Conservation (phyloP, 495 filamentous ascomycete species). For the Penicillium manginii region DNA sequence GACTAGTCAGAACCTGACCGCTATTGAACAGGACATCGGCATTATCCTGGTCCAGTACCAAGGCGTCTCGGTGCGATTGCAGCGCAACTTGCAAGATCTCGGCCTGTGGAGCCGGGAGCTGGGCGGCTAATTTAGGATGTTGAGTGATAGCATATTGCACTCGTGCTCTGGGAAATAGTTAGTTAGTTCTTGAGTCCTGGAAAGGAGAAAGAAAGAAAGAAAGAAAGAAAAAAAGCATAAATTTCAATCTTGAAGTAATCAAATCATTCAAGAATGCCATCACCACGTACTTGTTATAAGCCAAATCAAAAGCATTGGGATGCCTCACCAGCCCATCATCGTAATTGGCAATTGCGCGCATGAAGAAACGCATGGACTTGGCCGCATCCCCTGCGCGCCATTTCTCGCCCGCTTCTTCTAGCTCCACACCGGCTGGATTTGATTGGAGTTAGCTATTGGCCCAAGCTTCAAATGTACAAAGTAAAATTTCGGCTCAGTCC, state of each 20-base stretch:
- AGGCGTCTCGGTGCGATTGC: slow-evolving; percentile 62
- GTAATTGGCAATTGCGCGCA: slow-evolving; percentile 67
- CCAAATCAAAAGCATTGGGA: slow-evolving; percentile 65
- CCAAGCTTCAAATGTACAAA: no score
- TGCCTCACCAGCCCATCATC: slow-evolving; percentile 61
- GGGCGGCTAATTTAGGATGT: slow-evolving; percentile 56
- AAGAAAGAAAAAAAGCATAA: no score
- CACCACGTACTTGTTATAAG: slow-evolving; percentile 73
- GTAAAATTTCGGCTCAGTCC: no score
- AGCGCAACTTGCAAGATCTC: slow-evolving; percentile 60
- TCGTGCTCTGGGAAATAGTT: slow-evolving; percentile 49
- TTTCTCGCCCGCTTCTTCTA: slow-evolving; percentile 73
- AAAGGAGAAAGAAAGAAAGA: no score
- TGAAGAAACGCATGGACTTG: slow-evolving; percentile 70
- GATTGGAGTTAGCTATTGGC: not conserved
- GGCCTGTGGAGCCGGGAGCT: slow-evolving; percentile 53
- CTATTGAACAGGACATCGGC: slow-evolving; percentile 71
- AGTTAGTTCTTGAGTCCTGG: no score
- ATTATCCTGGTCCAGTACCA: slow-evolving; percentile 61
- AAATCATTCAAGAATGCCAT: no score
- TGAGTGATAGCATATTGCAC: slow-evolving; percentile 69
- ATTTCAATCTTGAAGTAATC: no score
- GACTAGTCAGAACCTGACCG: slow-evolving; percentile 65
- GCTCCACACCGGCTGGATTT: slow-evolving; percentile 62
- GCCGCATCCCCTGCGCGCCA: slow-evolving; percentile 72